Base-by-base conservation (phyloP, 73 alveolate species). In the Breviolum minutum region DNA sequence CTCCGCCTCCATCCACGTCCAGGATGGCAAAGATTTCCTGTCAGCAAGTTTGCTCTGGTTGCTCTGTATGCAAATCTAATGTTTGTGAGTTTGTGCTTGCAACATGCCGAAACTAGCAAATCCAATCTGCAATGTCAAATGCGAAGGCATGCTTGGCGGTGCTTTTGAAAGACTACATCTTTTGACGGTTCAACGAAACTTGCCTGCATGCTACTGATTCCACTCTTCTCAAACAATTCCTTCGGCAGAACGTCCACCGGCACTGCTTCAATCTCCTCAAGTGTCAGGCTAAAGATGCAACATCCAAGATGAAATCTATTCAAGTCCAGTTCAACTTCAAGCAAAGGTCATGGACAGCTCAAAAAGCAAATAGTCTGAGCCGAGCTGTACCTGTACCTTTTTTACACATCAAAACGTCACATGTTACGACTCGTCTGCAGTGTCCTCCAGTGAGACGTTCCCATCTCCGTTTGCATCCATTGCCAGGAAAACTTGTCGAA, bases 401-500 rank as follows among this genome's bases (percentile, higher is more conserved):
- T 22, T 17, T 17, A 68, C 8, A 17, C 77, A 17, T 68, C 24
- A 68, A 68, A 68, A 14, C 24, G 77, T 68, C 77, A 68, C 17
- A 14, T 17, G 24, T 17, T 68, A 22, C 77, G 3, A 17, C n/a
- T 68, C 24, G n/a, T 68, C 24, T 68, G 17, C n/a, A 68, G 30
- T 19, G 95, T 88, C 95, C 95, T 88, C 95, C 86, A 88, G 19
- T 4, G 95, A 48, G 54, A 88, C 95, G 27, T 68, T 88, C 16
- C 95, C 95, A 32, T 88, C 95, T 7, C 95, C 95, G 61, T 88
- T 88, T 19, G 95, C 95, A 69, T 88, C 95, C 95, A 88, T 88
- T 14, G 95, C 73, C 12, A 60, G 71, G 64, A 88, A 88, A 54
- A 88, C 95, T 61, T 88, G 86, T 24, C 95, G 80, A 13, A 88